Percentiles rank a stretch among this genome's conserved stretches.
Conservation (phyloP, 352 stramenopile genomes). For the Phytophthora chlamydospora region DNA sequence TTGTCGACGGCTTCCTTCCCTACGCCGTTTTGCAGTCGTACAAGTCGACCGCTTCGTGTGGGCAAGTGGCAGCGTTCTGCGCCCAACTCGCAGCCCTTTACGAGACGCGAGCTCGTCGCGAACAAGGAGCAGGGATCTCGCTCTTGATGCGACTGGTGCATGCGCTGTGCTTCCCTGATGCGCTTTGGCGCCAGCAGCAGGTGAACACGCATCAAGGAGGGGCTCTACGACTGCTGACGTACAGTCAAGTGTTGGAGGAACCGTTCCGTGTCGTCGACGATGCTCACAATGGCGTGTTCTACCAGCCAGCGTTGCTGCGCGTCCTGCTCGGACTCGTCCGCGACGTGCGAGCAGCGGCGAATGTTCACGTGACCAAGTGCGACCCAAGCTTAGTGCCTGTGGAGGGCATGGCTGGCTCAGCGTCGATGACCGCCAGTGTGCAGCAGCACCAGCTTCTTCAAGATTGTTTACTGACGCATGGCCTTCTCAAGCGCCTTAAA, state of each 20-base stretch:
- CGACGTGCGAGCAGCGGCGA: slow-evolving; percentile 48
- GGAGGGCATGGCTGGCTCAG: slow-evolving; percentile 23
- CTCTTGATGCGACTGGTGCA: slow-evolving; percentile 53
- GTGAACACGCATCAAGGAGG: slow-evolving; percentile 22
- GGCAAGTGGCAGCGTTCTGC: slow-evolving; percentile 38
- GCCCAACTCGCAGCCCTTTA: slow-evolving; percentile 49
- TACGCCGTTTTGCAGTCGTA: slow-evolving; percentile 32
- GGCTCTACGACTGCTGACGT: slow-evolving; percentile 41
- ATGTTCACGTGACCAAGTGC: slow-evolving; percentile 48
- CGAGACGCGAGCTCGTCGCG: slow-evolving; percentile 30
- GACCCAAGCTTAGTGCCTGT: slow-evolving; percentile 40
- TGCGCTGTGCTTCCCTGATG: slow-evolving; percentile 54
- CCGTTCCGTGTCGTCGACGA: slow-evolving; percentile 64
- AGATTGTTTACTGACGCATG: slow-evolving; percentile 62
- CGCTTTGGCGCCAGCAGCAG: slow-evolving; percentile 43
- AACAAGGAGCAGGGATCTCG: slow-evolving; percentile 30
- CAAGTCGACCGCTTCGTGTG: slow-evolving; percentile 5
- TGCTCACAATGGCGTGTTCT: slow-evolving; percentile 39
- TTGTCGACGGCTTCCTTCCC: slow-evolving; percentile 45
- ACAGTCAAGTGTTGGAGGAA: slow-evolving; percentile 54
- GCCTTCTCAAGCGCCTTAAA: slow-evolving; percentile 44
- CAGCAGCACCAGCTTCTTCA: slow-evolving; percentile 60
- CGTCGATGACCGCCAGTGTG: slow-evolving; percentile 38
- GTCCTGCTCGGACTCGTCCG: slow-evolving; percentile 46
- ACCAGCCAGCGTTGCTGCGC: slow-evolving; percentile 48